Evolutionary conservation across 306 rosid genomes (phyloP).

Genomic region (Mucuna pruriens): DNA sequence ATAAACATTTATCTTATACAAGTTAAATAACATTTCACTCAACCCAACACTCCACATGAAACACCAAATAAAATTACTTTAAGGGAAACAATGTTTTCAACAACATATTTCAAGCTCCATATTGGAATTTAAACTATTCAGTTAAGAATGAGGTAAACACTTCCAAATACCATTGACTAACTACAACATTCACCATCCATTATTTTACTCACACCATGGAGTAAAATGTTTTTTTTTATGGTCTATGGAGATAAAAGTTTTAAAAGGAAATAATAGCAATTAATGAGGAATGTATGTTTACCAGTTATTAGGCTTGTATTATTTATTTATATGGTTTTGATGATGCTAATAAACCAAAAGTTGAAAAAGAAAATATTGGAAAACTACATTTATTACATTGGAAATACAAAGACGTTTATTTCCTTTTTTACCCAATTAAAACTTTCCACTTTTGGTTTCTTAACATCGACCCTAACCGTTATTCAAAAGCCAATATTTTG

Average conservation of each 20-base stretch:
- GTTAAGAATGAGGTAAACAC: no score
- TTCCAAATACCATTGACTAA: no score
- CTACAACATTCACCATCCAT: no score
- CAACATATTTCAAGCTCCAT: neutral
- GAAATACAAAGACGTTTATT: neutral
- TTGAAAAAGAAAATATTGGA: neutral
- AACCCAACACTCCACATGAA: neutral
- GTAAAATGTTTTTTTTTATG: no score
- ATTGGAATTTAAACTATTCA: neutral
- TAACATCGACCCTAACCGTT: neutral
- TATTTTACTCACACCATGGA: no score
- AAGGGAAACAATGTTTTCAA: neutral
- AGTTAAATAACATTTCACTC: neutral
- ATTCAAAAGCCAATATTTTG: neutral
- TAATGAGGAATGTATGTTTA: no score
- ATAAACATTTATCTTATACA: neutral
- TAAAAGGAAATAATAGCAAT: no score
- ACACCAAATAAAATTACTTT: neutral
- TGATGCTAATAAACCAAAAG: neutral
- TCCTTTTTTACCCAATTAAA: neutral
- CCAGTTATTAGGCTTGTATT: no score
- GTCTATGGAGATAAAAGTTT: no score
- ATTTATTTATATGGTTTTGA: no score
- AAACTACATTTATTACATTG: neutral
- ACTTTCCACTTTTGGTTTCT: neutral